Evolutionary conservation across 129 eudicot genomes (phyloP).

Genomic region (Pulicaria dysenterica): DNA sequence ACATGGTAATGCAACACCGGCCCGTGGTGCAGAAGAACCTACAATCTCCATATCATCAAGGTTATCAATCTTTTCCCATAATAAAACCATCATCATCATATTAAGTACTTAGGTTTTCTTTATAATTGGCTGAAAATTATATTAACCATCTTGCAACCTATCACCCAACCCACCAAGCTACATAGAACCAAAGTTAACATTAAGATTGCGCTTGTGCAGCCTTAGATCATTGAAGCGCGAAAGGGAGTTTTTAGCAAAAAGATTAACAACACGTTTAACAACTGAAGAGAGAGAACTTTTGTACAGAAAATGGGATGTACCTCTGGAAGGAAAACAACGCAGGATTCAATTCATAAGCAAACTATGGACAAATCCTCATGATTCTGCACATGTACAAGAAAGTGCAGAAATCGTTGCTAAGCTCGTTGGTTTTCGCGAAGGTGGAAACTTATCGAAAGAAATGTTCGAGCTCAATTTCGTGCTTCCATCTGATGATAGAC

Average conservation of each 20-base stretch:
- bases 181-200: not conserved
- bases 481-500: slow-evolving; percentile 77
- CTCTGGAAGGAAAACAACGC: slow-evolving; percentile 90
- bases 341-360: slow-evolving; percentile 80
- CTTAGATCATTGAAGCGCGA: slow-evolving; percentile 80
- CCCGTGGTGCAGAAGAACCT: slow-evolving; percentile 75
- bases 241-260: slow-evolving; percentile 86
- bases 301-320: slow-evolving; percentile 91
- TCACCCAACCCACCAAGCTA: not conserved
- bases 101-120: too few species aligned
- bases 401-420: slow-evolving; percentile 91
- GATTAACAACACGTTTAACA: slow-evolving; percentile 65
- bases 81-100: too few species aligned
- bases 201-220: slow-evolving; percentile 36
- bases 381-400: slow-evolving; percentile 67
- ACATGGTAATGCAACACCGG: slow-evolving; percentile 84
- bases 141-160: not conserved
- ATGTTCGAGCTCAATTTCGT: slow-evolving; percentile 95
- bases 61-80: slow-evolving; percentile 32
- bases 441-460: slow-evolving; percentile 86
- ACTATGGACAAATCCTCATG: slow-evolving; percentile 85
- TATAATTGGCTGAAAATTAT: too few species aligned
- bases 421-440: slow-evolving; percentile 86
- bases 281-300: slow-evolving; percentile 72
- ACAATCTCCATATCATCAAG: slow-evolving; percentile 85